Evolutionary conservation across 768 basidiomycete genomes (phyloP), one percentile per base, ranked within the genome.

Genomic region (Termitomyces sp.): DNA sequence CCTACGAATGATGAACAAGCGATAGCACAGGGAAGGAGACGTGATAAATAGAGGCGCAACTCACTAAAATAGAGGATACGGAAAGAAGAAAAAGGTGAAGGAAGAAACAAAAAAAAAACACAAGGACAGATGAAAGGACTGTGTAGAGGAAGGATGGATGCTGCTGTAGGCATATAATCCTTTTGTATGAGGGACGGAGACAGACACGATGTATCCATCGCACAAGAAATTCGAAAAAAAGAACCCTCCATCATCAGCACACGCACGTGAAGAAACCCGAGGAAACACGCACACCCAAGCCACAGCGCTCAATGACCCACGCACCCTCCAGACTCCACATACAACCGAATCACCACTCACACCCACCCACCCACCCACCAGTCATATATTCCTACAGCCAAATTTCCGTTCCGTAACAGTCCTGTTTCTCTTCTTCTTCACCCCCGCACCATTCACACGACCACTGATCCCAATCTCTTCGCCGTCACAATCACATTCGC

Each of bases 341-440:
- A n/a, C n/a, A n/a, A n/a, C n/a, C n/a, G n/a, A n/a, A n/a, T n/a
- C n/a, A n/a, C n/a, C 3, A 31, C 16, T 7, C 41, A 0, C 45
- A 3, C 55, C 34, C 37, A 50, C 30, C 3, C 31, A 42, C 30
- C 48, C 11, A 1, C 13, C 56, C n/a, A n/a, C n/a, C n/a, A n/a
- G n/a, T n/a, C n/a, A n/a, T n/a, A n/a, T 55, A 64, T 15, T 61
- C 57, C 36, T 57, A 59, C 13, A 74, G 74, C 76, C 76, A 78
- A 65, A 80, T 75, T n/a, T n/a, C n/a, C n/a, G n/a, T 61, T 81
- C 79, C 31, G 77, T 78, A 39, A 81, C 75, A 1, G 76, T 78
- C 65, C 76, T 70, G 65, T 78, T 69, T 58, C 77, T 68, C 64
- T 78, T 76, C 64, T 71, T 71, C 60, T 66, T 72, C 58, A 50